These are phyloP conservation scores for Penicillium alfredii DNA, from an alignment of 495 filamentous ascomycete genomes.

Conservation along the genomic window DNA sequence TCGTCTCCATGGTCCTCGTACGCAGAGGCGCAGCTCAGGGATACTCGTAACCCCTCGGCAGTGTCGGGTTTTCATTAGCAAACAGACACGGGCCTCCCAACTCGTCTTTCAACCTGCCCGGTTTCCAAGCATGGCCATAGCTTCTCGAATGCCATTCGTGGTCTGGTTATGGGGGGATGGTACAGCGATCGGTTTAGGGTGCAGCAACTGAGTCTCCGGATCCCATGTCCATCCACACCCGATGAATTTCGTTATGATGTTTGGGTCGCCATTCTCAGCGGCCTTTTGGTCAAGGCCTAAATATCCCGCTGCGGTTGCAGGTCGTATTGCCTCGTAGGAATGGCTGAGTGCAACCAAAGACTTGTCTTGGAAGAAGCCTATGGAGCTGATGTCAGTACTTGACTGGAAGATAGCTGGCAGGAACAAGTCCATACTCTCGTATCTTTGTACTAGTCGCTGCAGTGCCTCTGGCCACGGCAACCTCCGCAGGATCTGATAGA, in stretches of 20 bases:
- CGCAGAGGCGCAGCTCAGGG: no score
- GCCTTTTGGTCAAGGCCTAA: constrained; percentile 36
- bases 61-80: no score
- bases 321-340: constrained; percentile 46
- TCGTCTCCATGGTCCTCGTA: no score
- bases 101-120: constrained; percentile 15
- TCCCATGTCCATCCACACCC: constrained; percentile 45
- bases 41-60: no score
- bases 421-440: constrained; percentile 31
- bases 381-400: background rate
- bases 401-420: no score
- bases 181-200: constrained; percentile 31
- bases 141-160: constrained; percentile 24
- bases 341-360: constrained; percentile 43
- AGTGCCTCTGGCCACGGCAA: constrained; percentile 39
- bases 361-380: constrained; percentile 43
- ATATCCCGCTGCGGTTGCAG: constrained; percentile 38
- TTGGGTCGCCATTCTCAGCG: constrained; percentile 27
- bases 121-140: constrained; percentile 33
- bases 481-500: constrained; percentile 39
- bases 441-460: constrained; percentile 35
- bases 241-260: constrained; percentile 34
- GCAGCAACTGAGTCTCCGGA: constrained; percentile 30
- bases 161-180: constrained; percentile 19
- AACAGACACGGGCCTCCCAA: no score